These are phyloP conservation scores for Vigna hirtella DNA, from an alignment of 306 rosid species.

Conservation along the genomic window DNA sequence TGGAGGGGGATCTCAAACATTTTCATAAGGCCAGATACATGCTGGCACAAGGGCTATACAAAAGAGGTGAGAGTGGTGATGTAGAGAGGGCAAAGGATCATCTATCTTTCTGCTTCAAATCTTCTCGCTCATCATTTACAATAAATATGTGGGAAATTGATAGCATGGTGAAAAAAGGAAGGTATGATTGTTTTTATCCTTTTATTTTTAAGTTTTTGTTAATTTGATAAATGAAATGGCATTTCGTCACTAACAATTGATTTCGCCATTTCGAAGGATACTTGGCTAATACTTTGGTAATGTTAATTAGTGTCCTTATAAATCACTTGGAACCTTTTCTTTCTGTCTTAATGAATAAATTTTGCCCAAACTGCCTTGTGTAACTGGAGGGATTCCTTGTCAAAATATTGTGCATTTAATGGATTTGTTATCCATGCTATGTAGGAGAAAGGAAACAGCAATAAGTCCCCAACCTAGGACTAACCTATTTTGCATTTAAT, in stretches of 20 bases:
- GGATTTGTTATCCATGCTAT: conserved; percentile 23
- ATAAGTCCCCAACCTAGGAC: conserved; percentile 34
- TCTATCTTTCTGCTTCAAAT: conserved; percentile 96
- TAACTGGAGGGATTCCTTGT: conserved; percentile 25
- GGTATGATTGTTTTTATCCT: conserved; percentile 56
- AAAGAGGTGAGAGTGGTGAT: conserved; percentile 72
- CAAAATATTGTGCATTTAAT: conserved; percentile 11
- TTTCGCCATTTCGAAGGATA: conserved; percentile 6
- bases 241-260: conserved; percentile 15
- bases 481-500: conserved; percentile 46
- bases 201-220: conserved; percentile 25
- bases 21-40: conserved; percentile 98
- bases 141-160: conserved; percentile 99
- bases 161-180: conserved; percentile 91
- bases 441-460: conserved; percentile 34
- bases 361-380: conserved; percentile 26
- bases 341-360: background rate
- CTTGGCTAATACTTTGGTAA: conserved; percentile 28
- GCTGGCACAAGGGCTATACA: conserved; percentile 89
- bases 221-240: conserved; percentile 15
- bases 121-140: conserved; percentile 95
- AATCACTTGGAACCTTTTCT: conserved; percentile 16
- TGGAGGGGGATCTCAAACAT: conserved; percentile 98
- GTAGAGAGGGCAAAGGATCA: conserved; percentile 93
- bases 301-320: background rate